Base-by-base conservation (phyloP, 331 rosid species). In the Saraca asoca region DNA sequence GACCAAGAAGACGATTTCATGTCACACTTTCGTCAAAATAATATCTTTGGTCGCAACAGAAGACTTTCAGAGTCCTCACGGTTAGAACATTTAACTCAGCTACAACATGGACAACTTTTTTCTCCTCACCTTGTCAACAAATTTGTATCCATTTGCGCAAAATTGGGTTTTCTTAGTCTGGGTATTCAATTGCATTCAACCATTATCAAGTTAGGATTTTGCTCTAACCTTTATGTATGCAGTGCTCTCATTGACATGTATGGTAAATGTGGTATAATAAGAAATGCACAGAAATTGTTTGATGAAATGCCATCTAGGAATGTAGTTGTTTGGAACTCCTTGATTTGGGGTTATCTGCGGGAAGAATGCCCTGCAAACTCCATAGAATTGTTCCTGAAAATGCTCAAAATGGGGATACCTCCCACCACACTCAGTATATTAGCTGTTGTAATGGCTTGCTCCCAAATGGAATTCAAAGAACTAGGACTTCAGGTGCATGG, bases 401-500 rank as follows among this genome's bases (percentile, higher is more conserved):
- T 66, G 61, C 24, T 51, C 13, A 42, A 38, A 14, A 19, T 66
- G 41, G 71, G 41, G 62, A 38, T 51, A 18, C 12, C 58, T 35
- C 79, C 80, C 31, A 24, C 31, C 3, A 1, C 82, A 19, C 72
- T 72, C 50, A 84, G 72, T 39, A 20, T 84, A 9, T 80, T 80
- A 8, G 66, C 62, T 17, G 81, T 58, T 59, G 57, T 81, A 71
- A 69, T 78, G 58, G 77, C 69, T 63, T 84, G 84, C 58, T 79
- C 82, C 58, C 82, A 56, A 20, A 38, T 80, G 52, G 81, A 69
- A 49, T 64, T 24, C 12, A 61, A 29, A 73, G 62, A 70, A 54
- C 78, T 84, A 64, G 80, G 89, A 34, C 53, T 41, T 69, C 86
- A 84, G 71, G 59, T 78, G 13, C 86, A 81, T 73, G 51, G 80